Base-by-base conservation (phyloP, 2,329 filamentous ascomycete genomes). In the Geosmithia putterillii region DNA sequence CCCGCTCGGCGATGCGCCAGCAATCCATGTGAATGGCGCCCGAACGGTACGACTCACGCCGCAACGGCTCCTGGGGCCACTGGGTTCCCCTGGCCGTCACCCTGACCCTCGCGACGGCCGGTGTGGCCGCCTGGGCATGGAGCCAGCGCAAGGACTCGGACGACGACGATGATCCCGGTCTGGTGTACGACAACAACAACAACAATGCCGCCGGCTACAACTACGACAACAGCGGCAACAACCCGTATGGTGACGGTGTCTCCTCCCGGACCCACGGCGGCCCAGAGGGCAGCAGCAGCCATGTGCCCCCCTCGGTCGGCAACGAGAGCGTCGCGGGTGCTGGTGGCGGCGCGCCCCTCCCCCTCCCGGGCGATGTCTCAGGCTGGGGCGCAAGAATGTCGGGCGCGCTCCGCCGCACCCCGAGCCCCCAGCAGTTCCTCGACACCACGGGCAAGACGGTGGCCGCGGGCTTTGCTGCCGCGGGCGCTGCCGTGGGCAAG, bases 81-180 rank as follows among this genome's bases (percentile, higher is more conserved):
- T 95, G 89, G 86, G 77, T 95, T 47, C 90, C 90, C 48, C 73
- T 96, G 45, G 82, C 81, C 50, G 65, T 95, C 50, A 95, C 89
- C 41, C 79, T 94, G 46, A 89, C 87, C 40, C 79, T 94, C 52
- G 90, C 90, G 47, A 87, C 89, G 19, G 81, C 85, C 44, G 88
- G 89, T 28, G 66, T 94, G 40, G 89, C 82, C 42, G 87, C 87
- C 45, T 96, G 90, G 90, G 79, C 89, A 47, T 95, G 88, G 88
- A 94, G 84, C 60, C 88, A 94, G 65, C 82, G 86, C 55, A 78
- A 74, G 55, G 81, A 85, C 51, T 76, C 81, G 46, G 81, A 86
- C 43, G 74, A 79, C 43, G 74, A 79, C 43, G 66, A 69, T 44
- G 65, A 67, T 53, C 69, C 70, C 44, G 69, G 69, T 47, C 60